Evolutionary conservation across 352 stramenopile species (phyloP).

Genomic region (Phytophthora sp.): DNA sequence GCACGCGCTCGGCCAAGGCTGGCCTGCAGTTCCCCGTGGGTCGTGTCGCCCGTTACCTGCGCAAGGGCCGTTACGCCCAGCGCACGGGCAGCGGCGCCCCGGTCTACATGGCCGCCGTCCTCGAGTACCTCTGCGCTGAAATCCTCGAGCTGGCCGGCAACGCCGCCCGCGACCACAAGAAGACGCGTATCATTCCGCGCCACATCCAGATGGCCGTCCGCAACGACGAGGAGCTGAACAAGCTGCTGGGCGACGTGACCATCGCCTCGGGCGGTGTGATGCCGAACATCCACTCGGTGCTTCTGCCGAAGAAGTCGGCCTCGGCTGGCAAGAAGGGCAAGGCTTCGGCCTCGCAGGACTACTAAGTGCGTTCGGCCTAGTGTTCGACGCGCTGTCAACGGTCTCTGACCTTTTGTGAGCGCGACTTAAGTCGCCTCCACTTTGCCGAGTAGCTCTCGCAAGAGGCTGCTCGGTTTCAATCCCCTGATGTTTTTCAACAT

Average conservation of each 20-base stretch:
- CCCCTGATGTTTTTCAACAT: constrained; percentile 52
- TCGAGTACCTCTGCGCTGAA: constrained; percentile 95
- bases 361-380: constrained; percentile 80
- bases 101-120: constrained; percentile 95
- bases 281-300: constrained; percentile 95
- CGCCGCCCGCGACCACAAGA: constrained; percentile 96
- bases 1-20: constrained; percentile 86
- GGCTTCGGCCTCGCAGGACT: constrained; percentile 59
- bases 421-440: constrained; percentile 52
- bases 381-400: constrained; percentile 86
- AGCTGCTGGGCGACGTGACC: constrained; percentile 93
- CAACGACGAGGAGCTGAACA: constrained; percentile 96
- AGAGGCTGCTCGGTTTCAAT: constrained; percentile 23
- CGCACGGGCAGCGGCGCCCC: constrained; percentile 92
- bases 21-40: constrained; percentile 96
- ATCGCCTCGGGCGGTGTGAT: constrained; percentile 96
- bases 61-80: constrained; percentile 92
- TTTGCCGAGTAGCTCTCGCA: constrained; percentile 43
- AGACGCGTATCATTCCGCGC: constrained; percentile 95
- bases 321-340: constrained; percentile 60
- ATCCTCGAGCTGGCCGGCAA: constrained; percentile 96
- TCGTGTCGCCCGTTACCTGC: constrained; percentile 94
- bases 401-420: constrained; percentile 94
- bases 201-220: constrained; percentile 96
- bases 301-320: constrained; percentile 88